Percentiles rank a stretch among this genome's conserved stretches.
Evolutionary conservation across 2,329 filamentous ascomycete species (phyloP).

Genomic region (Calonectria naviculata): DNA sequence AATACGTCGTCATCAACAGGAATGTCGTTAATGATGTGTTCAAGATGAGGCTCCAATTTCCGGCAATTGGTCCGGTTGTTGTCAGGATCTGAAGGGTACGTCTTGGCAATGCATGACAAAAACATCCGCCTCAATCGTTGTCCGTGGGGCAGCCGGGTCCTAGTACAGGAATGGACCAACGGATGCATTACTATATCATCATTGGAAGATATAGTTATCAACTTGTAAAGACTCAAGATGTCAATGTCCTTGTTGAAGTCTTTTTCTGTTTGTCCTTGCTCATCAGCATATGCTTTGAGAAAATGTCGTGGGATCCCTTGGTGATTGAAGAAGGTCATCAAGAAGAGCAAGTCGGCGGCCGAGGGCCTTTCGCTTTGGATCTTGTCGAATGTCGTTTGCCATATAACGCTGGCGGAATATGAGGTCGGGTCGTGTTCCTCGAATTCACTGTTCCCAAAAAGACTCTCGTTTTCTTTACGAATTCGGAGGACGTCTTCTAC

Average conservation of each 20-base stretch:
- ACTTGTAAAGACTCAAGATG: not conserved
- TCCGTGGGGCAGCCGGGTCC: not conserved
- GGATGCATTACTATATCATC: not conserved
- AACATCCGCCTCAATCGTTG: not conserved
- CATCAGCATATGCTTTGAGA: not conserved
- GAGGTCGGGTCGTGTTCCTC: slow-evolving; percentile 20
- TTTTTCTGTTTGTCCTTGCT: not conserved
- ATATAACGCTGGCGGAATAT: slow-evolving; percentile 12
- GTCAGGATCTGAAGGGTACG: not conserved
- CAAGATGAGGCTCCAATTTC: not conserved
- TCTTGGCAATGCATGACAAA: not conserved
- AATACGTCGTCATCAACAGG: not conserved
- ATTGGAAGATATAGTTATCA: not conserved
- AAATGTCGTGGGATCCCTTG: slow-evolving; percentile 14
- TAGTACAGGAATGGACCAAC: not conserved
- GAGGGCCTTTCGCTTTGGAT: slow-evolving; percentile 12
- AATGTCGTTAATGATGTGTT: not conserved
- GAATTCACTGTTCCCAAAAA: slow-evolving; percentile 36
- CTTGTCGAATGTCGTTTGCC: slow-evolving; percentile 23
- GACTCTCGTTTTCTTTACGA: slow-evolving; percentile 36
- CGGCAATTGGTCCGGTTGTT: not conserved
- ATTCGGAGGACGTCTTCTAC: slow-evolving; percentile 43
- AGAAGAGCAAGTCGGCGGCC: slow-evolving; percentile 4
- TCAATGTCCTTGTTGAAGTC: not conserved
- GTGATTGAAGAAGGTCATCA: slow-evolving; percentile 31